phyloP scores from a whole-genome alignment of 345 rosid species.

The Carallia pectinifolia region DNA sequence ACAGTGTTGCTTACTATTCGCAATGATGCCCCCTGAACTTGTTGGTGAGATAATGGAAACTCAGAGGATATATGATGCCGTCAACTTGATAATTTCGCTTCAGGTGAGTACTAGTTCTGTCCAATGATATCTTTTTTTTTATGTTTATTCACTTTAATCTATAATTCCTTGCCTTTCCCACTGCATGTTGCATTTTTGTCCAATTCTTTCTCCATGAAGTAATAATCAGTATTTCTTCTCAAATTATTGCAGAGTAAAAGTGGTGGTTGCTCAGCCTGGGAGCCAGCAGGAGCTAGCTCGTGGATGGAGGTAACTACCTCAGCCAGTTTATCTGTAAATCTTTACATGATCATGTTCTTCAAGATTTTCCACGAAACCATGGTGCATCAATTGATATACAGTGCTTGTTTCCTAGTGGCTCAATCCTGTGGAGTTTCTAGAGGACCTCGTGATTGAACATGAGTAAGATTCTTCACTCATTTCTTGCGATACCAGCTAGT shows the following conservation, averaged over 20 bases:
- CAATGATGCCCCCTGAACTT: constrained; percentile 26
- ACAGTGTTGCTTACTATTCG: constrained; percentile 36
- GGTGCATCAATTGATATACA: not conserved
- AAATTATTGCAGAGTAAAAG: constrained; percentile 30
- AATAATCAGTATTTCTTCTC: not conserved
- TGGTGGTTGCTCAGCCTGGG: constrained; percentile 48
- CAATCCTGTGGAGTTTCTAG: constrained; percentile 27
- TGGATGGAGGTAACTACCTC: constrained; percentile 27
- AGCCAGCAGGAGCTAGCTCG: constrained; percentile 19
- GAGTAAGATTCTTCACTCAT: constrained; percentile 13
- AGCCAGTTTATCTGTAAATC: not conserved
- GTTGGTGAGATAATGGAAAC: constrained; percentile 36
- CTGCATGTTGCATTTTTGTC: not conserved
- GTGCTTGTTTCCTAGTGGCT: constrained; percentile 5
- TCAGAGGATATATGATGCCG: constrained; percentile 26
- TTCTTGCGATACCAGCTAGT: not conserved
- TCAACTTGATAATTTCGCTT: constrained; percentile 34
- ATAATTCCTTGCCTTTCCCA: not conserved
- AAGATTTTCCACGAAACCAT: not conserved
- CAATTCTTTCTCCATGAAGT: no score
- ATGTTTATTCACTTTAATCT: not conserved
- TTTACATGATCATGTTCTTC: not conserved
- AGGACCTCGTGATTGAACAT: constrained; percentile 19
- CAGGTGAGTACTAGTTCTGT: constrained; percentile 28
- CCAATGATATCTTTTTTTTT: not conserved